Evolutionary conservation across 2,329 filamentous ascomycete species (phyloP).

Genomic region (Tolypocladium inflatum): DNA sequence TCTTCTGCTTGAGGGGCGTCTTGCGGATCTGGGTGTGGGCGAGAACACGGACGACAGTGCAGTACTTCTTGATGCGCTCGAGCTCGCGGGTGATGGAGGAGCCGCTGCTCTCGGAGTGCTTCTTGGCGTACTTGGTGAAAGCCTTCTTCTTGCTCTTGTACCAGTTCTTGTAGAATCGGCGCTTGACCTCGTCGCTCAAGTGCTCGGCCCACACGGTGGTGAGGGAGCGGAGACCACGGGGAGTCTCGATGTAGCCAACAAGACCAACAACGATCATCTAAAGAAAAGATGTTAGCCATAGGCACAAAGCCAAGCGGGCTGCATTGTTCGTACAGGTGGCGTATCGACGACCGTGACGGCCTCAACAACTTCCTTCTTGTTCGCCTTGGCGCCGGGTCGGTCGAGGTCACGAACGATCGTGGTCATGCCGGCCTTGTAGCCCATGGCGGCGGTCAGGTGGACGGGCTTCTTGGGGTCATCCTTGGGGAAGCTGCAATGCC

Average conservation of each 20-base stretch:
- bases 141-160: slow-evolving; percentile 99
- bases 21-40: slow-evolving; percentile 99
- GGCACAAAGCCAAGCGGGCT: slow-evolving; percentile 69
- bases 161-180: slow-evolving; percentile 99
- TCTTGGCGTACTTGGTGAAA: slow-evolving; percentile 99
- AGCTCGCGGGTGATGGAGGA: slow-evolving; percentile 91
- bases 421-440: slow-evolving; percentile 99
- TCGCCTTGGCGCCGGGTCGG: slow-evolving; percentile 96
- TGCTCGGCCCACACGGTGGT: slow-evolving; percentile 99
- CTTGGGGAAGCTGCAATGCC: slow-evolving; percentile 79
- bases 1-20: slow-evolving; percentile 99
- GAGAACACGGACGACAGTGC: slow-evolving; percentile 97
- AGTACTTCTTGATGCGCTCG: slow-evolving; percentile 99
- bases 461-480: slow-evolving; percentile 99
- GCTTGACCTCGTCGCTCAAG: slow-evolving; percentile 96
- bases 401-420: slow-evolving; percentile 99
- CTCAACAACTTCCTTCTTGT: slow-evolving; percentile 98
- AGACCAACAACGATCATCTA: slow-evolving; percentile 99
- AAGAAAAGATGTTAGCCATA: slow-evolving; percentile 59
- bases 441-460: slow-evolving; percentile 95
- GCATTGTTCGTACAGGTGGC: slow-evolving; percentile 86
- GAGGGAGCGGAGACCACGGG: slow-evolving; percentile 96
- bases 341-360: slow-evolving; percentile 83
- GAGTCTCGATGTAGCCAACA: slow-evolving; percentile 99
- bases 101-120: slow-evolving; percentile 91